Base-by-base conservation (phyloP, 805 yeast genomes). In the Trichomonascus vanleenenianus region DNA sequence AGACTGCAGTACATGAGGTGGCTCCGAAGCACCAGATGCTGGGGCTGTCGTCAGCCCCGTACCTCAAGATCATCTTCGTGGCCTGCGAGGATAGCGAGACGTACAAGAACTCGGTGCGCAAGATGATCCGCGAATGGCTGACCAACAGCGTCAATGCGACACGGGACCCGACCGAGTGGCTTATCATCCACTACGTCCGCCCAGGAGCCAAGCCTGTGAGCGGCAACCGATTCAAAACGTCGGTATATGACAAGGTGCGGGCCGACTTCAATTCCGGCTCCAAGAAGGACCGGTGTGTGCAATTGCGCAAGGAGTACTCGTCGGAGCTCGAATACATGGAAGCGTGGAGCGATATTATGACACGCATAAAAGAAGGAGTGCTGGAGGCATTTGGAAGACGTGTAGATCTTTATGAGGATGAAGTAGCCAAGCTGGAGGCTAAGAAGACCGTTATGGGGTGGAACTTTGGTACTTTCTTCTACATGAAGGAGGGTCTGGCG, bases 121-220 rank as follows among this genome's bases (percentile, higher is more conserved):
- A 95, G 1, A 67, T 87, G 52, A 77, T 89, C 18, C 74, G 72
- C 40, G 93, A 83, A 53, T 93, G 98, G 97, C 67, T 85, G 20
- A 68, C 73, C 39, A 68, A 35, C 52, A 64, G 34, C 56, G 71
- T 44, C 54, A 70, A 38, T 54, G 68, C 51, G 54, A 67, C 48
- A 46, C 65, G 58, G 42, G 75, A 45, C 39, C 72, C 75, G 2
- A 74, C 81, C 8, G 81, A 79, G 42, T 79, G 88, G 81, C 67
- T 75, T 49, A 71, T 87, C 3, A 62, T 85, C 0, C 69, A 75
- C 41, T 76, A 73, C 55, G 70, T 73, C 2, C 71, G 76, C 1
- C 64, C 45, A 56, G 61, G 49, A 53, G 66, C 40, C 56, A 70
- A 55, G 33, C 36, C 55, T n/a, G 44, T 51, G 36, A 33, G 53